phyloP scores from a whole-genome alignment of 441 rosid species.

The Populus hybrid region DNA sequence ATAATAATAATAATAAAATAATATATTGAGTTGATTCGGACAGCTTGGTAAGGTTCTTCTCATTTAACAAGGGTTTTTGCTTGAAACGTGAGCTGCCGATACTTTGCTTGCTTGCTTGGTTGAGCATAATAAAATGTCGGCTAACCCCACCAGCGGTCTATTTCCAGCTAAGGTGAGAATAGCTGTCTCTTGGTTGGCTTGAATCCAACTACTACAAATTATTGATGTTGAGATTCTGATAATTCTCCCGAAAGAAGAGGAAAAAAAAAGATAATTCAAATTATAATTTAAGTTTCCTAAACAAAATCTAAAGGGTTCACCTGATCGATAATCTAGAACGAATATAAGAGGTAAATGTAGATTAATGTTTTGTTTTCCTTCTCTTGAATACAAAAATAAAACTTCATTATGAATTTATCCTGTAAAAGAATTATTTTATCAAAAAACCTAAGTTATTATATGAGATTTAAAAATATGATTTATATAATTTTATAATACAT shows the following conservation, averaged over 20 bases:
- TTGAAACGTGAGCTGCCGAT: not conserved
- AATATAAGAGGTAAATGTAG: not conserved
- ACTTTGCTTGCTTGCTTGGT: not conserved
- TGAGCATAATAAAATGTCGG: not conserved
- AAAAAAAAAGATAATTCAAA: too few species aligned
- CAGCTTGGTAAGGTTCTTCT: too few species aligned
- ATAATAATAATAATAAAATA: too few species aligned
- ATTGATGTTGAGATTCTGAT: too few species aligned
- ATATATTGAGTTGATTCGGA: too few species aligned
- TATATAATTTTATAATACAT: too few species aligned
- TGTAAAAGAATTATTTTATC: too few species aligned
- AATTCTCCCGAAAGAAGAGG: not conserved
- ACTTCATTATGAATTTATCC: not conserved
- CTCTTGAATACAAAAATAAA: too few species aligned
- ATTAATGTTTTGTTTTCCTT: too few species aligned
- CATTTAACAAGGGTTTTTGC: not conserved
- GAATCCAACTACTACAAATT: too few species aligned
- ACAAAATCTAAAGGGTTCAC: not conserved
- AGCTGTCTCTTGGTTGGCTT: constrained; percentile 28
- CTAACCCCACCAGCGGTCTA: constrained; percentile 16
- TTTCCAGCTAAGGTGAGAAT: constrained; percentile 16
- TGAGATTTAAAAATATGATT: too few species aligned
- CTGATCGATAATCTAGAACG: not conserved
- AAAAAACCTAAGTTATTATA: too few species aligned
- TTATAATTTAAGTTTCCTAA: not conserved